A percentile compares a stretch with the other conserved stretches of the same genome.
phyloP scores from a whole-genome alignment of 495 filamentous ascomycete genomes.

The Aspergillus bertholletiae region DNA sequence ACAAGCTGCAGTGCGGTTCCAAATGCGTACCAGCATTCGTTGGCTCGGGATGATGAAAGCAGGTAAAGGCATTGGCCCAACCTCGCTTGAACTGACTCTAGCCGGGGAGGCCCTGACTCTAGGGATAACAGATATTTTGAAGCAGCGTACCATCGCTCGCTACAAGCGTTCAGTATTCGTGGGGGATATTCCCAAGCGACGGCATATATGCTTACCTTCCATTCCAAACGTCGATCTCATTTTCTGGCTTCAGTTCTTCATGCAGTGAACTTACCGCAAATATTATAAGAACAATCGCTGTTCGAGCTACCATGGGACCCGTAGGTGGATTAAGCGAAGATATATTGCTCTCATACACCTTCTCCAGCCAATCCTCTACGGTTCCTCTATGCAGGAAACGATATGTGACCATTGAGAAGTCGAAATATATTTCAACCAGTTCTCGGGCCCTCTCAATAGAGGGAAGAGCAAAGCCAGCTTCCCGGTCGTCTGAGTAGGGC shows the following conservation, averaged over 20 bases:
- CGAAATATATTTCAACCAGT: conserved; percentile 41
- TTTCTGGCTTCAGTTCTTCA: conserved; percentile 25
- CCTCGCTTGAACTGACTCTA: conserved; percentile 44
- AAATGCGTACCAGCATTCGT: conserved; percentile 49
- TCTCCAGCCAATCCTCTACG: conserved; percentile 37
- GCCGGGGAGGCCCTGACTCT: conserved; percentile 39
- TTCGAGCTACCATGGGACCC: conserved; percentile 37
- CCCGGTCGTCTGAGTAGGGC: conserved; percentile 30
- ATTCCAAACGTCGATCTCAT: conserved; percentile 17
- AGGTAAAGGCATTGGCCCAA: conserved; percentile 44
- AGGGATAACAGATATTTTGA: conserved; percentile 39
- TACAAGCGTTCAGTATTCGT: conserved; percentile 1
- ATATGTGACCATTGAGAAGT: conserved; percentile 47
- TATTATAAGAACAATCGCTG: conserved; percentile 42
- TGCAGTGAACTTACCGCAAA: conserved; percentile 41
- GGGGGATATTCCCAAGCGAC: background rate
- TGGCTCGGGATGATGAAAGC: conserved; percentile 44
- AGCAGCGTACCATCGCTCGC: conserved; percentile 42
- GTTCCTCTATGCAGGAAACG: conserved; percentile 41
- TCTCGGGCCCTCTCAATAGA: conserved; percentile 33
- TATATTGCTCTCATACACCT: conserved; percentile 35
- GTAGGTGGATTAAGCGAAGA: conserved; percentile 32
- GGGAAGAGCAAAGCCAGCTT: conserved; percentile 32
- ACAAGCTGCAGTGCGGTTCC: conserved; percentile 45
- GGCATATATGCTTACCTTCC: conserved; percentile 24